Conservation (phyloP, 2,329 filamentous ascomycete genomes). For the Botryosphaeria dothidea region DNA sequence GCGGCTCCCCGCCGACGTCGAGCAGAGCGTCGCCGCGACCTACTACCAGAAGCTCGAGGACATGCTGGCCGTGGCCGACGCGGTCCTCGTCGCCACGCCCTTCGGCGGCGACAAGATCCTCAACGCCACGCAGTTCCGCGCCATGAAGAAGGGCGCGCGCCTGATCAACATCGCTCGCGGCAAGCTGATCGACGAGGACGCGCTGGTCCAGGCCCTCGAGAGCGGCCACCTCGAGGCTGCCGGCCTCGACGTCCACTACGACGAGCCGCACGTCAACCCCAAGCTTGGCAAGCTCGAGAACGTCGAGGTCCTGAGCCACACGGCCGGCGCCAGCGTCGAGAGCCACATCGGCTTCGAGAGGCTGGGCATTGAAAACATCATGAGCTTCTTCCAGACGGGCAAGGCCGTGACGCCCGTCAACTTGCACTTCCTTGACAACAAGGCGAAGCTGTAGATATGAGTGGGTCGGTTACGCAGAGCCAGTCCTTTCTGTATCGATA, state of each 20-base stretch:
- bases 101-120: conserved; percentile 27
- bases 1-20: conserved; percentile 21
- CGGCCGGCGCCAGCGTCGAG: conserved; percentile 67
- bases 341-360: conserved; percentile 68
- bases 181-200: conserved; percentile 52
- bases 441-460: conserved; percentile 22
- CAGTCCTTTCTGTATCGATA: conserved; percentile 1
- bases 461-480: background rate
- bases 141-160: conserved; percentile 51
- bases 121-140: conserved; percentile 42
- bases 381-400: conserved; percentile 57
- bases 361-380: conserved; percentile 66
- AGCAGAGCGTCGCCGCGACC: conserved; percentile 25
- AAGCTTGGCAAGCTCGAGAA: conserved; percentile 47
- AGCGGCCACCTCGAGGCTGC: conserved; percentile 50
- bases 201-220: conserved; percentile 49
- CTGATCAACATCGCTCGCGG: conserved; percentile 56
- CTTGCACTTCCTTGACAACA: conserved; percentile 50
- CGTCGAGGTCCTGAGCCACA: conserved; percentile 66
- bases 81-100: conserved; percentile 37
- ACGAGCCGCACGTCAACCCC: conserved; percentile 52
- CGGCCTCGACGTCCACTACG: conserved; percentile 55
- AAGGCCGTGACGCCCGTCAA: conserved; percentile 65
- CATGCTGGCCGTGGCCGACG: conserved; percentile 30
- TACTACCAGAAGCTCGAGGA: conserved; percentile 32